A percentile compares a stretch with the other conserved stretches of the same genome.
These are phyloP conservation scores for Pseudonitzschia multiseries DNA, from an alignment of 108 stramenopile genomes.

Conservation along the genomic window DNA sequence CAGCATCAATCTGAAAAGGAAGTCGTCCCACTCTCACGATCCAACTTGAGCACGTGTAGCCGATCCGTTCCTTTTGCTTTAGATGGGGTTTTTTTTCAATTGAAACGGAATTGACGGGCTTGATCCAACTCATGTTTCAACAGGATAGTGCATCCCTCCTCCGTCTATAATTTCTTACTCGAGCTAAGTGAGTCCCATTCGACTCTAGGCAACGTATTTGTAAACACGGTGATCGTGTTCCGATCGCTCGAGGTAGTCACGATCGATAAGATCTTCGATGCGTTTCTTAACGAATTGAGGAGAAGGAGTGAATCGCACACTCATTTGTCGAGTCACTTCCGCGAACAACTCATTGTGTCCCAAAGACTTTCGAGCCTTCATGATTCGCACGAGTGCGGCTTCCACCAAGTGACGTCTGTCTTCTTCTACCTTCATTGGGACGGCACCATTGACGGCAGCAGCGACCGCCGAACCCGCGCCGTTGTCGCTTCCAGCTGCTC, in stretches of 20 bases:
- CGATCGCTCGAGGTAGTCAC: slow-evolving; percentile 95
- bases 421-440: slow-evolving; percentile 84
- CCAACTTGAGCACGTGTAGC: no score
- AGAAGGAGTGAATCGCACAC: slow-evolving; percentile 79
- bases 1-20: no score
- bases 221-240: slow-evolving; percentile 83
- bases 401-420: slow-evolving; percentile 92
- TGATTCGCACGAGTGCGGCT: slow-evolving; percentile 95
- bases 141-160: no score
- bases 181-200: background rate
- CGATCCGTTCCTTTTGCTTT: no score
- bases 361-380: slow-evolving; percentile 93
- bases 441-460: slow-evolving; percentile 50
- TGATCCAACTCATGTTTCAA: no score
- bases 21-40: no score
- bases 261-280: slow-evolving; percentile 94
- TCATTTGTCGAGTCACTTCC: slow-evolving; percentile 87
- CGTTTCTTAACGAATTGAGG: slow-evolving; percentile 94
- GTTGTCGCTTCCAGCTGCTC: slow-evolving; percentile 20
- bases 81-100: no score
- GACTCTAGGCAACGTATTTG: slow-evolving; percentile 79
- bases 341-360: slow-evolving; percentile 95
- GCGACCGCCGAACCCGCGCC: slow-evolving; percentile 33
- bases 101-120: no score
- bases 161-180: background rate